Evolutionary conservation across 495 filamentous ascomycete species (phyloP).

Genomic region (Paragyromitra xinjiangensis): DNA sequence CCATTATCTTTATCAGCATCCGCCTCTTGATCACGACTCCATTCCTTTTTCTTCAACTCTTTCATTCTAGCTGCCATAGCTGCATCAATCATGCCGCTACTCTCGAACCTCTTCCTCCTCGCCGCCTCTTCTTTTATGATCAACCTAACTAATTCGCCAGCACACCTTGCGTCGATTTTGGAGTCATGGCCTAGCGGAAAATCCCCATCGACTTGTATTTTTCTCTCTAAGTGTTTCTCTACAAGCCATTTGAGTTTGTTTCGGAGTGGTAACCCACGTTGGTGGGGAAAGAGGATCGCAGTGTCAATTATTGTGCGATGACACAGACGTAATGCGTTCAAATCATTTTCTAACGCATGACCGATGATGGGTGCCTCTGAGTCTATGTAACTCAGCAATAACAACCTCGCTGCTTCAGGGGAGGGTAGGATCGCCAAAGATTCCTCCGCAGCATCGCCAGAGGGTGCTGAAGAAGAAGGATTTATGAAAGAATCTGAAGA

Average conservation of each 20-base stretch:
- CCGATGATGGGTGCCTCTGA: slow-evolving; percentile 85
- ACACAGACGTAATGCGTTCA: slow-evolving; percentile 81
- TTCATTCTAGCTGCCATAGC: background rate
- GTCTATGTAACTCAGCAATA: slow-evolving; percentile 75
- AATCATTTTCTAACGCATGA: slow-evolving; percentile 94
- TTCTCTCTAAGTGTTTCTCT: slow-evolving; percentile 69
- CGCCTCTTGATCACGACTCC: background rate
- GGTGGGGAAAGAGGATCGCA: slow-evolving; percentile 81
- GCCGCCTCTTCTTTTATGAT: slow-evolving; percentile 74
- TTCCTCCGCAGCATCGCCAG: slow-evolving; percentile 33
- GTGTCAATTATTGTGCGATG: slow-evolving; percentile 89
- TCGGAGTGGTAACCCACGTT: slow-evolving; percentile 75
- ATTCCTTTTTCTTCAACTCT: slow-evolving; percentile 9
- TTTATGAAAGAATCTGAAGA: slow-evolving; percentile 32
- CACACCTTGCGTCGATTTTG: slow-evolving; percentile 84
- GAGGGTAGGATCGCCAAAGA: slow-evolving; percentile 74
- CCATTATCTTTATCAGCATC: slow-evolving; percentile 7
- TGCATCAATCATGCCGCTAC: background rate
- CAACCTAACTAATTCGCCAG: slow-evolving; percentile 81
- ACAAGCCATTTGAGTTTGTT: slow-evolving; percentile 76
- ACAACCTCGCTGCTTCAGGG: slow-evolving; percentile 72
- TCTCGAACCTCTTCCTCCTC: slow-evolving; percentile 32
- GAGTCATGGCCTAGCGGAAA: slow-evolving; percentile 77
- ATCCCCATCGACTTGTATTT: slow-evolving; percentile 79
- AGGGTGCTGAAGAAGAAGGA: slow-evolving; percentile 38